A percentile compares a stretch with the other conserved stretches of the same genome.
Conservation (phyloP, 1,284 basidiomycete species). For the Sporisorium sorghi region DNA sequence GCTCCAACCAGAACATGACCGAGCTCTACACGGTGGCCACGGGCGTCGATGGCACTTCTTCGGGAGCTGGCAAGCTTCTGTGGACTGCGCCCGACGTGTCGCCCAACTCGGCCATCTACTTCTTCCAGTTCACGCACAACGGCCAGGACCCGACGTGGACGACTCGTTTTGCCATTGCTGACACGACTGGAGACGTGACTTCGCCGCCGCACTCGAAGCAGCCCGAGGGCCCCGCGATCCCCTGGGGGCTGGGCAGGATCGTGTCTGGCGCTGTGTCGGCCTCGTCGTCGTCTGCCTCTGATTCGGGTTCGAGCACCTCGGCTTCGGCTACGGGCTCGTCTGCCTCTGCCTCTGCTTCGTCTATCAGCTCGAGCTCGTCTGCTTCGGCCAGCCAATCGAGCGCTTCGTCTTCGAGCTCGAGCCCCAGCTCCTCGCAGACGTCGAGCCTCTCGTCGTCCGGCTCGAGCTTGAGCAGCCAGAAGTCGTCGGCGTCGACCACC, state of each 20-base stretch:
- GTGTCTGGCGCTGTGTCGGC: conserved; percentile 66
- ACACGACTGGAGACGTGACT: conserved; percentile 72
- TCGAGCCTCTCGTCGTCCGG: conserved; percentile 13
- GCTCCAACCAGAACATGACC: conserved; percentile 79
- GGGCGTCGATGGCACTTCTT: conserved; percentile 75
- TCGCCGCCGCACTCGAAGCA: conserved; percentile 74
- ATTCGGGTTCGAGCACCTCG: conserved; percentile 7
- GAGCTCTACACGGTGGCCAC: conserved; percentile 77
- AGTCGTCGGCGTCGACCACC: conserved; percentile 26
- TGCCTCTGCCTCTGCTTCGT: conserved; percentile 8
- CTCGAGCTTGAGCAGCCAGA: conserved; percentile 25
- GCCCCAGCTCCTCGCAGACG: conserved; percentile 19
- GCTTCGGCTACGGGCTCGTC: conserved; percentile 14
- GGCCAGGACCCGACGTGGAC: conserved; percentile 76
- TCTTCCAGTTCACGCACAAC: conserved; percentile 65
- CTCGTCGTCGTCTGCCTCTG: conserved; percentile 4
- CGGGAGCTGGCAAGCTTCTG: conserved; percentile 71
- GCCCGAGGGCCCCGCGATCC: conserved; percentile 73
- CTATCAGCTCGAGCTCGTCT: conserved; percentile 4
- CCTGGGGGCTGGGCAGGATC: conserved; percentile 79
- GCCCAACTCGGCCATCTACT: conserved; percentile 70
- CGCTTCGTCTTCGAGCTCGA: conserved; percentile 15
- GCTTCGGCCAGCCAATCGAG: conserved; percentile 15
- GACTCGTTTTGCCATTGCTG: conserved; percentile 81
- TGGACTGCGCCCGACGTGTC: conserved; percentile 81